Evolutionary conservation across 169 alveolate species (phyloP), one percentile per base, ranked within the genome.

Genomic region (Plasmodium inui): DNA sequence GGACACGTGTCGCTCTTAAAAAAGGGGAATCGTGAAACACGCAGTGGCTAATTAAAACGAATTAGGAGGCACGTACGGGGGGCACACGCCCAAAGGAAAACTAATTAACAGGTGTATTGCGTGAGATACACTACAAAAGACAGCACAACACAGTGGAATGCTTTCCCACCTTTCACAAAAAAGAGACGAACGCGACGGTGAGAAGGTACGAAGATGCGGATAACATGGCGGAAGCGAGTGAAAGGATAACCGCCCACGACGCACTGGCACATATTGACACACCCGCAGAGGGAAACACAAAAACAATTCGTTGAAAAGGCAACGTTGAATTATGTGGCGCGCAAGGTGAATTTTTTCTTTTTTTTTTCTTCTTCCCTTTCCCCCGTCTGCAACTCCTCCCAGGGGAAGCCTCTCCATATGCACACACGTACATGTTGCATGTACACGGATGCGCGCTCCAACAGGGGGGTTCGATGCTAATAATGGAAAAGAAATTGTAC

Each of bases 261-360:
- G 12, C 57, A 1, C 44, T 5, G 71, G 71, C 14, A 61, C 74
- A 67, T 8, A 28, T 67, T 9, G 41, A 67, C 37, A 22, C 37
- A 67, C 41, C 30, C 76, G 6, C 37, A 28, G 34, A 67, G 37
- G 37, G 37, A n/a, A 67, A 67, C 76, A 67, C 76, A 67, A 28
- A 67, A 67, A 67, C 37, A 67, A 26, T 67, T 67, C 37, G 76
- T 67, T 67, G 76, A 67, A 67, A 67, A 67, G 3, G 76, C 76
- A 67, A 67, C 37, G 17, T 67, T 67, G 22, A 67, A 67, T 67
- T 67, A 67, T 67, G 76, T 67, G 37, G 37, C 76, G n/a, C 12
- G 41, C 41, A 67, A 22, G 28, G 37, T 1, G 30, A 10, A 9
- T 26, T 67, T 67, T 26, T 67, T 67, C 22, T 26, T 67, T 67